These are phyloP conservation scores for Cytauxzoon felis DNA, from an alignment of 169 alveolate genomes.

Conservation along the genomic window DNA sequence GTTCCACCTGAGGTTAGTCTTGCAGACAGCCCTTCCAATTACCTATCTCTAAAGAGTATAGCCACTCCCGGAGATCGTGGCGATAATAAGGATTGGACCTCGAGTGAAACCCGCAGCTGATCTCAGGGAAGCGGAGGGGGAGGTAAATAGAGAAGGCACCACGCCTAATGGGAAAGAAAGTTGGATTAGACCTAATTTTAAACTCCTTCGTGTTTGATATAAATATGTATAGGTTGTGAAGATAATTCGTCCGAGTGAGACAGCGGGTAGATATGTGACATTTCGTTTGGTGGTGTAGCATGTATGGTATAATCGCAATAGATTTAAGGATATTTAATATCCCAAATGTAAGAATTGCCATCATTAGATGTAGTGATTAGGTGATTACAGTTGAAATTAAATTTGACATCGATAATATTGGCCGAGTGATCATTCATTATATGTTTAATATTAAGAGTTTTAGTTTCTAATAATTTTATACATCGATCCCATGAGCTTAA, in stretches of 20 bases:
- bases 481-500: slow-evolving; percentile 59
- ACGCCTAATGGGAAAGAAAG: too few relatives aligned
- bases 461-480: slow-evolving; percentile 41
- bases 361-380: slow-evolving; percentile 33
- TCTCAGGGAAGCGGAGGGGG: too few relatives aligned
- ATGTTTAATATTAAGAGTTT: slow-evolving; percentile 19
- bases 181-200: too few relatives aligned
- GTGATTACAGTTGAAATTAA: slow-evolving; percentile 5
- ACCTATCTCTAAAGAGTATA: too few relatives aligned
- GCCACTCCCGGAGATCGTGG: too few relatives aligned
- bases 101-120: too few relatives aligned
- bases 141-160: too few relatives aligned
- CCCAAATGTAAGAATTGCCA: slow-evolving; percentile 51
- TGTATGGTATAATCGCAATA: not conserved
- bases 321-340: not conserved
- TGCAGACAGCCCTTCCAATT: too few relatives aligned
- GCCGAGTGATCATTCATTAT: slow-evolving; percentile 22
- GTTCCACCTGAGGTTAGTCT: too few relatives aligned
- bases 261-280: slow-evolving; percentile 98
- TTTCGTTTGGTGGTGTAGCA: slow-evolving; percentile 64
- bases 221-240: slow-evolving; percentile 82
- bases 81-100: too few relatives aligned
- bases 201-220: too few relatives aligned
- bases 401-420: slow-evolving; percentile 23
- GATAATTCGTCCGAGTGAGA: slow-evolving; percentile 94